phyloP scores from a whole-genome alignment of 768 basidiomycete genomes.

The Arthromyces matolae region DNA sequence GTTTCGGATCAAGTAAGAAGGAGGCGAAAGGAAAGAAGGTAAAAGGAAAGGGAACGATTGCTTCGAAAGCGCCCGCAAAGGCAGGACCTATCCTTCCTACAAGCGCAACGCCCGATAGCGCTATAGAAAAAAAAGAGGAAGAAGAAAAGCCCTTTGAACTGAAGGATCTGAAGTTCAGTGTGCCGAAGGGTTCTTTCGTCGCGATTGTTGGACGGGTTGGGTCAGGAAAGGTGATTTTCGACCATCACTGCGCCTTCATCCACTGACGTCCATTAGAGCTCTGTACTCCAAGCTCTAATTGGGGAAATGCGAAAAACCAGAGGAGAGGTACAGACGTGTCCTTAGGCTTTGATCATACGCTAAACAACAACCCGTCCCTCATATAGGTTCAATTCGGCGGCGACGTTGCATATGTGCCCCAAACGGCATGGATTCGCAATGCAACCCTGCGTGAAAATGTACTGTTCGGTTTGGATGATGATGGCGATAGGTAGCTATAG shows the following conservation, averaged over 20 bases:
- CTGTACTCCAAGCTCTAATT: constrained; percentile 50
- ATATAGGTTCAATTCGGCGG: constrained; percentile 56
- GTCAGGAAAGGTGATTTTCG: constrained; percentile 53
- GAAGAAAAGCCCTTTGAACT: constrained; percentile 51
- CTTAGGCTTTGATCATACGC: background rate
- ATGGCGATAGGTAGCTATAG: constrained; percentile 43
- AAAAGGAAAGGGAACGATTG: constrained; percentile 2
- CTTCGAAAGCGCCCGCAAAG: background rate
- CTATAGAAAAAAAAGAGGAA: background rate
- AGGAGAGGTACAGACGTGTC: constrained; percentile 43
- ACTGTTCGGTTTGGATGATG: constrained; percentile 62
- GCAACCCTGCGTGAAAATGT: constrained; percentile 74
- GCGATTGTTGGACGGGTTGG: constrained; percentile 74
- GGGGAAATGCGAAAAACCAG: constrained; percentile 63
- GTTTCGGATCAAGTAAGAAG: background rate
- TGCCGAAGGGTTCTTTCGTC: constrained; percentile 57
- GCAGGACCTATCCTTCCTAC: background rate
- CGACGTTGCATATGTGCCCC: constrained; percentile 54
- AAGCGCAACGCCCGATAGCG: background rate
- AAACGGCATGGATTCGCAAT: constrained; percentile 62
- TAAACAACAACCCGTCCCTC: too few relatives aligned
- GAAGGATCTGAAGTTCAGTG: constrained; percentile 38
- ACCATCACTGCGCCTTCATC: background rate
- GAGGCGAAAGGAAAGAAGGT: constrained; percentile 10
- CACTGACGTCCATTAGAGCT: constrained; percentile 36